phyloP scores from a whole-genome alignment of 2,329 filamentous ascomycete genomes.

The Fusarium sulawesiense region DNA sequence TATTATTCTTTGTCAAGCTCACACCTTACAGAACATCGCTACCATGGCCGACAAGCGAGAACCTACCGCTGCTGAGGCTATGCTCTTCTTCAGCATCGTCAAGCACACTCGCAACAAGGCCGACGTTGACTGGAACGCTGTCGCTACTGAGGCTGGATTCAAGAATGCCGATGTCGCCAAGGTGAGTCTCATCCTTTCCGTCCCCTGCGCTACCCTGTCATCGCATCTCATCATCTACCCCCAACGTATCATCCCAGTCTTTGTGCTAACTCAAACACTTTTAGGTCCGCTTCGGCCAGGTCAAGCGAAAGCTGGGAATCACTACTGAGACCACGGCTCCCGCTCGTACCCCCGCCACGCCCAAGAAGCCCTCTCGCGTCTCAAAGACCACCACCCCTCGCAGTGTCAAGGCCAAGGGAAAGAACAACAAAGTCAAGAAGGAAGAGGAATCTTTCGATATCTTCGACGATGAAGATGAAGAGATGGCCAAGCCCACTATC shows the following conservation, averaged over 20 bases:
- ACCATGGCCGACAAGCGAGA: constrained; percentile 52
- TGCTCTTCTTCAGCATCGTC: constrained; percentile 59
- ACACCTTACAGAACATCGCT: constrained; percentile 7
- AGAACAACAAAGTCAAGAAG: constrained; percentile 41
- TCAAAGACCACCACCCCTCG: constrained; percentile 50
- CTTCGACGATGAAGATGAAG: constrained; percentile 32
- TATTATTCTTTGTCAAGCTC: background rate
- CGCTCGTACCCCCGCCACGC: constrained; percentile 16
- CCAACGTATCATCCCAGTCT: background rate
- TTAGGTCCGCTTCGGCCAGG: constrained; percentile 61
- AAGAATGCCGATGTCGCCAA: constrained; percentile 60
- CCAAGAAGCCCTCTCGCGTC: constrained; percentile 48
- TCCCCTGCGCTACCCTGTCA: background rate
- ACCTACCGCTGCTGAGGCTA: constrained; percentile 55
- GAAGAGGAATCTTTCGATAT: constrained; percentile 27
- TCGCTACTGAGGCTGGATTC: constrained; percentile 57
- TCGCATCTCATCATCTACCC: background rate
- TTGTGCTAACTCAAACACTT: background rate
- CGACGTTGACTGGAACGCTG: constrained; percentile 61
- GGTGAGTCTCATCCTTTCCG: constrained; percentile 45
- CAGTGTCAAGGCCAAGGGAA: constrained; percentile 34
- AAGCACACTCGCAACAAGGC: constrained; percentile 57
- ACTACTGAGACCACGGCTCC: constrained; percentile 41
- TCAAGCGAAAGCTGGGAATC: constrained; percentile 60
- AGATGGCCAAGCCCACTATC: constrained; percentile 15